These are phyloP conservation scores for Penicillium sp. DNA, from an alignment of 2,329 filamentous ascomycete genomes.

Conservation along the genomic window DNA sequence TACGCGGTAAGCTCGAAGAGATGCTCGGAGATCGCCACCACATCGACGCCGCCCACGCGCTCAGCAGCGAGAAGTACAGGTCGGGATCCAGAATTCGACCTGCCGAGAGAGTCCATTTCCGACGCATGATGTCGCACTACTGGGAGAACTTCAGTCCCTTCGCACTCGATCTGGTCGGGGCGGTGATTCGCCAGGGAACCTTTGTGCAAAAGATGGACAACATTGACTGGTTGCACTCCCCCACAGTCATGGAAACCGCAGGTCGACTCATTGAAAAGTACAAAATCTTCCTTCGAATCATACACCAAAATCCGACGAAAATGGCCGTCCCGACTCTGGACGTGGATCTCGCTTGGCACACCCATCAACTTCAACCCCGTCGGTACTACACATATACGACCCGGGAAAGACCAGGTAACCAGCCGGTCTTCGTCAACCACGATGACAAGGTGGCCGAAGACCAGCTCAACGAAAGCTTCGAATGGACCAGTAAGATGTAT, in stretches of 20 bases:
- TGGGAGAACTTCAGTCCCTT: constrained; percentile 38
- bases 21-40: constrained; percentile 43
- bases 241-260: constrained; percentile 58
- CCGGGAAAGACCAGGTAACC: constrained; percentile 24
- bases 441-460: constrained; percentile 75
- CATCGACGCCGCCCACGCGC: too few species aligned
- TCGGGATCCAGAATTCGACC: background rate
- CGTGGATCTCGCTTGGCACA: constrained; percentile 33
- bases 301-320: constrained; percentile 28
- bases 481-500: constrained; percentile 67
- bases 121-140: constrained; percentile 39
- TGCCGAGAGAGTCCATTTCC: constrained; percentile 35
- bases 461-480: constrained; percentile 59
- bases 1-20: constrained; percentile 21
- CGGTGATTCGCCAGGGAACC: constrained; percentile 38
- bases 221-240: constrained; percentile 74
- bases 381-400: constrained; percentile 44
- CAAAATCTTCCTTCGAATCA: constrained; percentile 41
- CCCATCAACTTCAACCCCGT: constrained; percentile 25
- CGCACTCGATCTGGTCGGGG: constrained; percentile 35
- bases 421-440: constrained; percentile 63
- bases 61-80: too few species aligned
- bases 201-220: constrained; percentile 60
- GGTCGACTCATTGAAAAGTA: constrained; percentile 50
- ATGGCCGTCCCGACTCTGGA: constrained; percentile 32